Percentiles rank a stretch among this genome's conserved stretches.
These are phyloP conservation scores for Solanum sejunctum DNA, from an alignment of 257 asterid genomes.

Conservation along the genomic window DNA sequence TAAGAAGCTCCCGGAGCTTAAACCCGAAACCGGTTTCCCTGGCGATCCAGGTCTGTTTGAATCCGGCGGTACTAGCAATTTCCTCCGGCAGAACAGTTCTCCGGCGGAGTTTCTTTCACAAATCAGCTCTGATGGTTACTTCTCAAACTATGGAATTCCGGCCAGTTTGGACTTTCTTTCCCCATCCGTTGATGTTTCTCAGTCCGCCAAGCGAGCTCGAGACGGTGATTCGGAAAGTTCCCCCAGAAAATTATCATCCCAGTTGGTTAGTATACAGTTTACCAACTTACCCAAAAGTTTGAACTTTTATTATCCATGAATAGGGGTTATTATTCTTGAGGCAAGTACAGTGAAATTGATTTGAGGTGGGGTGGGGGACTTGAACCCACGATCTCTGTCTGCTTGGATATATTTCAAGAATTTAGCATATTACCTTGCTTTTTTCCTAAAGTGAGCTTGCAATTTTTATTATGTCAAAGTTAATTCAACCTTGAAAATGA, in stretches of 20 bases:
- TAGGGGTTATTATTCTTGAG: neutral
- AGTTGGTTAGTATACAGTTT: neutral
- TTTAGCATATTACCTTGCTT: neutral
- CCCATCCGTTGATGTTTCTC: constrained; percentile 16
- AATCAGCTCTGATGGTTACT: constrained; percentile 43
- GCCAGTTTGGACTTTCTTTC: constrained; percentile 31
- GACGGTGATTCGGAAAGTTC: constrained; percentile 40
- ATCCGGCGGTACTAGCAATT: constrained; percentile 16
- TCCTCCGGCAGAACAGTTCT: constrained; percentile 80
- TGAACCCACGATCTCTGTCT: neutral
- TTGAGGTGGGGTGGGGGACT: neutral
- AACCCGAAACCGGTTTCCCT: constrained; percentile 2
- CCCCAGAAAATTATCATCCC: constrained; percentile 18
- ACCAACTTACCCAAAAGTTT: neutral
- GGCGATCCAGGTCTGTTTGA: constrained; percentile 65
- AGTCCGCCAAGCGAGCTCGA: constrained; percentile 43
- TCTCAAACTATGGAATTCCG: constrained; percentile 54
- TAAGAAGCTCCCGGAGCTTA: constrained; percentile 3
- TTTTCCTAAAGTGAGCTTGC: neutral
- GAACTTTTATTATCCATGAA: neutral
- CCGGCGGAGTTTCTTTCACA: constrained; percentile 74
- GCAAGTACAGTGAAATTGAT: neutral
- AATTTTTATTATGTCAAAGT: neutral
- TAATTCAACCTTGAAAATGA: neutral
- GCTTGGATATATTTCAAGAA: neutral